Evolutionary conservation across 345 rosid genomes (phyloP).

Genomic region (thale cress (Arabidopsis thaliana)): DNA sequence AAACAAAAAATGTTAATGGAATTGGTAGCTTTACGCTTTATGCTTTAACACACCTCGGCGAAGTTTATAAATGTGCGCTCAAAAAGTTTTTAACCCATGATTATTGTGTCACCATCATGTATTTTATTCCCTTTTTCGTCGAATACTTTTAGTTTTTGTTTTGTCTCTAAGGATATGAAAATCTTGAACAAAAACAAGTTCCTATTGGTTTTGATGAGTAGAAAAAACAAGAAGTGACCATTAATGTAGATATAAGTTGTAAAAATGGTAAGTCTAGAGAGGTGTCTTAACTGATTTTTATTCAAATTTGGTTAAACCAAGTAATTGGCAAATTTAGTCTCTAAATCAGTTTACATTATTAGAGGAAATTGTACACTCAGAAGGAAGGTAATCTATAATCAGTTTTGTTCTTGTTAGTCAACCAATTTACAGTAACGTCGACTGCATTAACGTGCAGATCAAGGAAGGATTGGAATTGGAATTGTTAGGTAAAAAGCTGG

Average conservation of each 20-base stretch:
- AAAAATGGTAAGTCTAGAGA: background rate
- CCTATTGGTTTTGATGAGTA: background rate
- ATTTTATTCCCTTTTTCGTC: background rate
- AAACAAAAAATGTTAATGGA: background rate
- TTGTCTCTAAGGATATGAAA: background rate
- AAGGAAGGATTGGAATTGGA: conserved; percentile 20
- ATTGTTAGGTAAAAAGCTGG: conserved; percentile 47
- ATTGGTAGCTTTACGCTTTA: background rate
- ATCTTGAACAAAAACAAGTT: background rate
- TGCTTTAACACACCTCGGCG: background rate
- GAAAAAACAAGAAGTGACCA: background rate
- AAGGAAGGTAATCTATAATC: background rate
- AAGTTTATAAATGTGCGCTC: background rate
- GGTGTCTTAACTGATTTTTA: background rate
- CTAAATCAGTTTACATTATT: background rate
- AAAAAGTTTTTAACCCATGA: background rate
- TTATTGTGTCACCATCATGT: background rate
- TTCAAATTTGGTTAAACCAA: background rate
- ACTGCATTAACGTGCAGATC: conserved; percentile 19
- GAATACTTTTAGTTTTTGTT: background rate
- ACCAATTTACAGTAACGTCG: background rate
- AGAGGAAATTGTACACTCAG: background rate
- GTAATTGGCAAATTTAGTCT: background rate
- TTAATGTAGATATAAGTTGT: background rate
- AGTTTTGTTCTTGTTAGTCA: background rate